These are phyloP conservation scores for Globisporangium yorkense DNA, from an alignment of 352 stramenopile genomes.

Conservation along the genomic window DNA sequence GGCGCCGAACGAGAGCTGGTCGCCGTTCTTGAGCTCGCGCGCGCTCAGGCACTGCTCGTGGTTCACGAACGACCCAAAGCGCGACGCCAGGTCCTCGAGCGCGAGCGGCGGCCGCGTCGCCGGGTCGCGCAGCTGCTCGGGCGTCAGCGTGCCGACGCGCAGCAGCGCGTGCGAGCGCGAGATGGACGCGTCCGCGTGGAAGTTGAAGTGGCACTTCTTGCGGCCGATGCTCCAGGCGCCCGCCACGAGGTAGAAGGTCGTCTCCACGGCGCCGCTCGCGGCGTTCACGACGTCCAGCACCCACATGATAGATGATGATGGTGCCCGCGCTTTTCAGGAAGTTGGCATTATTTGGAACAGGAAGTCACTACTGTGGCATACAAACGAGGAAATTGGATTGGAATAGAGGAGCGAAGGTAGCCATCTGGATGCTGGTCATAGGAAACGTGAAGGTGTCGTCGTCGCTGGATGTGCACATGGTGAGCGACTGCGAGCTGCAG, in stretches of 20 bases:
- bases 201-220: constrained; percentile 84
- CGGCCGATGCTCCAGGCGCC: constrained; percentile 82
- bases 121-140: constrained; percentile 53
- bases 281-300: constrained; percentile 63
- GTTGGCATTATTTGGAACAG: not conserved
- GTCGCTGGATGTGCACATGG: not conserved
- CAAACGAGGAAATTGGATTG: not conserved
- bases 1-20: constrained; percentile 78
- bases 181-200: constrained; percentile 76
- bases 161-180: constrained; percentile 74
- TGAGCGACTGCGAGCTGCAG: no score
- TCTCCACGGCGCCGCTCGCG: constrained; percentile 28
- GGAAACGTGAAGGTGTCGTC: not conserved
- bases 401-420: no score
- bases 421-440: no score
- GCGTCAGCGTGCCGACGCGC: constrained; percentile 55
- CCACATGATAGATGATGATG: constrained; percentile 39
- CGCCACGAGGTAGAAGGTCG: constrained; percentile 74
- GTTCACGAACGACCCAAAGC: constrained; percentile 87
- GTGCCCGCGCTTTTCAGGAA: not conserved
- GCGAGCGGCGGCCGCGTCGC: constrained; percentile 54
- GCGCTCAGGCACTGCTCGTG: constrained; percentile 51
- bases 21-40: constrained; percentile 49
- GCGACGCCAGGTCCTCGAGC: constrained; percentile 75
- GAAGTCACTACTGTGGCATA: not conserved